Base-by-base conservation (phyloP, 768 basidiomycete genomes). In the Pleurotus citrinopileatus region DNA sequence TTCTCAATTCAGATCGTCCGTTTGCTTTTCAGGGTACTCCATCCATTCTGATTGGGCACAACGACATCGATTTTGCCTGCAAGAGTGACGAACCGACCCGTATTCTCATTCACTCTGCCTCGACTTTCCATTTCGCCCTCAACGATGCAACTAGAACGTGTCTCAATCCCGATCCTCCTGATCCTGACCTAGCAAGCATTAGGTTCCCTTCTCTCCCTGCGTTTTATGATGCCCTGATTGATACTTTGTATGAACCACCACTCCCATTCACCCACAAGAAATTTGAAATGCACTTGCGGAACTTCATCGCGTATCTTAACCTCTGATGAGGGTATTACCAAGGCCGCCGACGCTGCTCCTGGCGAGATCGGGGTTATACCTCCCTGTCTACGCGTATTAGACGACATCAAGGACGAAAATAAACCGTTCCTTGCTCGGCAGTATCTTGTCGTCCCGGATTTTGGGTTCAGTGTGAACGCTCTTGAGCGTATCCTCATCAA, bases 101-200 rank as follows among this genome's bases (percentile, higher is more conserved):
- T 2, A 60, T 60, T 5, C 28, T 52, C 9, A 38, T 61, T 23
- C 60, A 63, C 40, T 56, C 56, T 32, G 45, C 58, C 15, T 56
- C 53, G 4, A 26, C 55, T 5, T 60, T 57, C 22, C 40, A 56
- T 38, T 32, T 63, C 26, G 53, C 53, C 27, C 34, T 61, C 29
- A 12, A 42, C 0, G 59, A 64, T 15, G 13, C 56, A 25, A 50
- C 34, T 25, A 57, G 42, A 25, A 62, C 61, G 6, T 26, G 57
- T 42, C 29, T 55, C 3, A 55, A 59, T 23, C 37, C 52, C 3
- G 54, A 55, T 9, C 57, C 56, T 45, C 60, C 59, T 12, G 32
- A 20, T 3, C 54, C 32, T 13, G 19, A 37, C 22, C 47, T 26
- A 10, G 25, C 23, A 0, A 55, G 26, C 32, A 55, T 61, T 20